Evolutionary conservation across 2,329 filamentous ascomycete species (phyloP).

Genomic region (Talaromyces sp.): DNA sequence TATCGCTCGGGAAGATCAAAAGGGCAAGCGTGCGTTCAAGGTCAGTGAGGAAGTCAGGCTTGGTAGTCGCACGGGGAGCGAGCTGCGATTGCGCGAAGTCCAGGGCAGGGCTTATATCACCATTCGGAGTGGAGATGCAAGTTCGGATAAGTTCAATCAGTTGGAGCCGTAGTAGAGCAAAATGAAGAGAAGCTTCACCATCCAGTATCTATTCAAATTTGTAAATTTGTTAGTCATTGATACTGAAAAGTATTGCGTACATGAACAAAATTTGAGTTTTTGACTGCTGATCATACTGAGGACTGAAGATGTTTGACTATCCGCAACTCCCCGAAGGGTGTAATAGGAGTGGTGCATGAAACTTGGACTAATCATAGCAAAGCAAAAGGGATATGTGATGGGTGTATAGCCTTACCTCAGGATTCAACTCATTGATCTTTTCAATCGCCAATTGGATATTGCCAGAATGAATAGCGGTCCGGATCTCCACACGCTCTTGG

Average conservation of each 20-base stretch:
- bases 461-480: conserved; percentile 80
- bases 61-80: conserved; percentile 81
- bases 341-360: conserved; percentile 99
- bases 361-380: conserved; percentile 88
- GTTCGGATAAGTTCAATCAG: conserved; percentile 88
- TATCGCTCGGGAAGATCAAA: conserved; percentile 82
- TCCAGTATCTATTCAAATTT: conserved; percentile 83
- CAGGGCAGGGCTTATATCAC: conserved; percentile 77
- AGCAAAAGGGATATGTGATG: conserved; percentile 12
- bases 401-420: conserved; percentile 69
- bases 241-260: conserved; percentile 15
- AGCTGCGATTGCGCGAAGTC: conserved; percentile 87
- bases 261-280: conserved; percentile 12
- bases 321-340: conserved; percentile 82
- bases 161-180: conserved; percentile 85
- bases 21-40: conserved; percentile 92
- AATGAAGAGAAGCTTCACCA: conserved; percentile 78
- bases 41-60: conserved; percentile 78
- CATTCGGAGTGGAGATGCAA: conserved; percentile 66
- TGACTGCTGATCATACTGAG: conserved; percentile 73
- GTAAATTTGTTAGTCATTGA: conserved; percentile 28
- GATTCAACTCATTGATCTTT: conserved; percentile 84
- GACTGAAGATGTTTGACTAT: conserved; percentile 77
- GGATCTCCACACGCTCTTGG: conserved; percentile 76
- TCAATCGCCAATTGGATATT: conserved; percentile 85